Base-by-base conservation (phyloP, 2,329 filamentous ascomycete species). In the Ampelomyces quisqualis region DNA sequence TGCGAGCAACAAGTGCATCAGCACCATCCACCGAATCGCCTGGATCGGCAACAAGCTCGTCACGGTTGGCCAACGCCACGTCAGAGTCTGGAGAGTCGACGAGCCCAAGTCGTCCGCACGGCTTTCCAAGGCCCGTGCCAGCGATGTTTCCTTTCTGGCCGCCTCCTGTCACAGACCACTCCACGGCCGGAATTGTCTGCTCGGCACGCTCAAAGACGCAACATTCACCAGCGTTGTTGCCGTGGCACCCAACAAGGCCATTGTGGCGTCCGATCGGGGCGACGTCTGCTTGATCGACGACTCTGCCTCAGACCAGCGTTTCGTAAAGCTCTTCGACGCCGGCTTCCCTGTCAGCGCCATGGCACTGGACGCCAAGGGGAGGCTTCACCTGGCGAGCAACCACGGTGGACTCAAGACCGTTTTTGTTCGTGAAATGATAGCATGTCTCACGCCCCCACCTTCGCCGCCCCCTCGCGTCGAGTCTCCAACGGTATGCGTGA, bases 1-100 rank as follows among this genome's bases (percentile, higher is more conserved):
- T 79, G 91, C 77, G 64, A 95, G 79, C 76, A 97, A 97, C 69
- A 88, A 93, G 65, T 97, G 93, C 70, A 97, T 90, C 5, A 90
- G 88, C 13, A 83, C 82, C 47, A 80, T 97, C 57, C 85, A 84
- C 50, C 84, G 85, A 38, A 95, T 98, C 81, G 78, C 86, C 27
- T 98, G 93, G 91, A 81, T 96, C 69, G 90, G 90, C 8, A 85
- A 78, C 53, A 86, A 72, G 53, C 77, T 98, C 37, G 76, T 98
- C 43, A 96, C 91, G 15, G 81, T 93, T 17, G 93, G 93, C 10
- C 86, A 93, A 36, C 82, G 93, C 18, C 91, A 96, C 70, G 82
- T 96, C 66, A 97, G 96, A 69, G 80, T 94, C 35, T 98, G 93
- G 93, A 84, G 85, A 53, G 78, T 93, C 8, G 87, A 93, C 23